These are phyloP conservation scores for Nakaseomyces kungkrabaensis DNA, from an alignment of 1,139 yeast species.

Conservation along the genomic window DNA sequence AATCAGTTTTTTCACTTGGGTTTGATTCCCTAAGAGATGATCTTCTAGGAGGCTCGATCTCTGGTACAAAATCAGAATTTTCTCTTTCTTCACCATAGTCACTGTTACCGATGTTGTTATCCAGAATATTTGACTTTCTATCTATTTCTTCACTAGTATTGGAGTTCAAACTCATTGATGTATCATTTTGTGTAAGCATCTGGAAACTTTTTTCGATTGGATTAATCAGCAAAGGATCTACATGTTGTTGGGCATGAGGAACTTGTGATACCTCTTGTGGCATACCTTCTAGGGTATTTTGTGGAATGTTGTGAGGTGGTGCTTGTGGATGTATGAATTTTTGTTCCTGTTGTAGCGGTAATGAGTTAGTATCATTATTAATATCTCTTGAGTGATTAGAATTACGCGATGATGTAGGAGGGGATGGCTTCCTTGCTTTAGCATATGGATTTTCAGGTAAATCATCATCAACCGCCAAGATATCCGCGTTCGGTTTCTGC, in stretches of 20 bases:
- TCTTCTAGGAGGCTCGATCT: background rate
- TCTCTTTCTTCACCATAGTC: conserved; percentile 2
- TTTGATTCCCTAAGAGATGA: conserved; percentile 1
- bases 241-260: background rate
- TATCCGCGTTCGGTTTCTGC: background rate
- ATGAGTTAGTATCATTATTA: background rate
- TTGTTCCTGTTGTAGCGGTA: background rate
- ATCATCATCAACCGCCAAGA: background rate
- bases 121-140: conserved; percentile 1
- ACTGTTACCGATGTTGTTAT: background rate
- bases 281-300: background rate
- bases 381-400: background rate
- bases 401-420: background rate
- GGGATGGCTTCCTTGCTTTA: background rate
- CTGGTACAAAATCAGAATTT: background rate
- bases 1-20: background rate
- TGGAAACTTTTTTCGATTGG: conserved; percentile 27
- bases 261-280: background rate
- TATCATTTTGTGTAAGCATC: conserved; percentile 24
- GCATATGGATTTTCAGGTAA: background rate
- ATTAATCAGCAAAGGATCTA: conserved; percentile 9
- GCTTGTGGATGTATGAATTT: background rate
- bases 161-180: conserved; percentile 6
- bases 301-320: background rate
- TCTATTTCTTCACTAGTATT: conserved; percentile 3